These are phyloP conservation scores for Fusarium pilosicola DNA, from an alignment of 2,329 filamentous ascomycete species.

Conservation along the genomic window DNA sequence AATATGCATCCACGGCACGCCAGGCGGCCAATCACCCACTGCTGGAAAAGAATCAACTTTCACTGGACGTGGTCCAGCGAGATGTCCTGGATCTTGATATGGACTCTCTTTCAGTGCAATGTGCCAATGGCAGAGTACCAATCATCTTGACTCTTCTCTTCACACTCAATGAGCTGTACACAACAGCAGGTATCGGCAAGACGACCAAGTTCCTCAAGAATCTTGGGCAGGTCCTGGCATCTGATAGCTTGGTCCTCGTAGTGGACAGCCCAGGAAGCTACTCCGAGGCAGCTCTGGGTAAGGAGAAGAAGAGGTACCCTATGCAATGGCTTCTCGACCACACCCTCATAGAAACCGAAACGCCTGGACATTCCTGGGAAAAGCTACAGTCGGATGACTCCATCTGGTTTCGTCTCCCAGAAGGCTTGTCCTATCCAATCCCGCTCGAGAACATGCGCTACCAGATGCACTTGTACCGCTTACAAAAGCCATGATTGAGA, in stretches of 20 bases:
- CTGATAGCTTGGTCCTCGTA: constrained; percentile 78
- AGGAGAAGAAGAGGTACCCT: constrained; percentile 75
- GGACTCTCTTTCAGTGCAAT: constrained; percentile 46
- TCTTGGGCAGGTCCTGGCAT: constrained; percentile 67
- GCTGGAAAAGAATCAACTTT: constrained; percentile 52
- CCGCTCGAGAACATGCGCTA: constrained; percentile 94
- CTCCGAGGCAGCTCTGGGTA: constrained; percentile 79
- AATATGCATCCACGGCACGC: constrained; percentile 61
- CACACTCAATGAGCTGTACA: constrained; percentile 95
- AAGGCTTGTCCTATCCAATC: constrained; percentile 79
- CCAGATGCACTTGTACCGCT: constrained; percentile 84
- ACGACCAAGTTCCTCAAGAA: constrained; percentile 81
- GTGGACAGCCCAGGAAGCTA: constrained; percentile 96
- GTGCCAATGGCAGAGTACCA: constrained; percentile 48
- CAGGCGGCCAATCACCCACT: constrained; percentile 58
- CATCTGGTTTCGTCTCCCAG: constrained; percentile 82
- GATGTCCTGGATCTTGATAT: constrained; percentile 59
- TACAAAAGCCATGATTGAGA: constrained; percentile 40
- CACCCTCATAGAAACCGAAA: constrained; percentile 67
- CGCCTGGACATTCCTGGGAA: constrained; percentile 69
- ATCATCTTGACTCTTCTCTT: constrained; percentile 85
- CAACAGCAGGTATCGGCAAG: constrained; percentile 73
- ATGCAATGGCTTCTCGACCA: constrained; percentile 95
- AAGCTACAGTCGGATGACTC: constrained; percentile 81
- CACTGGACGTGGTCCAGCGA: constrained; percentile 55